A percentile compares a stretch with the other conserved stretches of the same genome.
These are phyloP conservation scores for Leccinellum albellum DNA, from an alignment of 768 basidiomycete genomes.

Conservation along the genomic window DNA sequence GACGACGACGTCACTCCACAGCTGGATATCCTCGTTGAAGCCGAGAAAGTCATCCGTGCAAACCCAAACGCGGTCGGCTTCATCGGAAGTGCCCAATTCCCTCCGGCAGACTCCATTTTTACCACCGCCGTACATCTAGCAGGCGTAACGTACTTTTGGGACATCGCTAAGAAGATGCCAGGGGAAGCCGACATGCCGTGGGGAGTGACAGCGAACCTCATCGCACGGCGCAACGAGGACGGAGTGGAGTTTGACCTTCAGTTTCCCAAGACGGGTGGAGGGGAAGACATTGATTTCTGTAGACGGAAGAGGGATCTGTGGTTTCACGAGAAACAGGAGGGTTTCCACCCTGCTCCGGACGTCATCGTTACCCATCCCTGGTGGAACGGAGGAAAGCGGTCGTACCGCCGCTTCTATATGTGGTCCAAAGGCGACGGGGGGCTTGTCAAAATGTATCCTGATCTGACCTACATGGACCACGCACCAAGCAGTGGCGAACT, in stretches of 20 bases:
- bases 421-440: constrained; percentile 58
- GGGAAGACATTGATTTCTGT: constrained; percentile 62
- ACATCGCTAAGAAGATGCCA: constrained; percentile 49
- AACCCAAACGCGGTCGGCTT: constrained; percentile 51
- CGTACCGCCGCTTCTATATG: constrained; percentile 53
- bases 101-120: constrained; percentile 44
- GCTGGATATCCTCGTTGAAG: constrained; percentile 40
- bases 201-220: constrained; percentile 62
- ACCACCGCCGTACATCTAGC: constrained; percentile 53
- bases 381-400: constrained; percentile 46
- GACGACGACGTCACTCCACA: constrained; percentile 53
- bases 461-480: constrained; percentile 41
- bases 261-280: constrained; percentile 63
- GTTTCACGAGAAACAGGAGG: constrained; percentile 32
- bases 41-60: constrained; percentile 44
- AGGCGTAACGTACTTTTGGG: constrained; percentile 60
- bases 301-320: constrained; percentile 42
- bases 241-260: constrained; percentile 41
- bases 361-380: constrained; percentile 55
- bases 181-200: constrained; percentile 47
- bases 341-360: constrained; percentile 46
- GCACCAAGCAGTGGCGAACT: constrained; percentile 51
- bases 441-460: constrained; percentile 46
- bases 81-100: constrained; percentile 50
- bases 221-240: constrained; percentile 44